Base-by-base conservation (phyloP, 805 yeast genomes). In the Candida anglica region DNA sequence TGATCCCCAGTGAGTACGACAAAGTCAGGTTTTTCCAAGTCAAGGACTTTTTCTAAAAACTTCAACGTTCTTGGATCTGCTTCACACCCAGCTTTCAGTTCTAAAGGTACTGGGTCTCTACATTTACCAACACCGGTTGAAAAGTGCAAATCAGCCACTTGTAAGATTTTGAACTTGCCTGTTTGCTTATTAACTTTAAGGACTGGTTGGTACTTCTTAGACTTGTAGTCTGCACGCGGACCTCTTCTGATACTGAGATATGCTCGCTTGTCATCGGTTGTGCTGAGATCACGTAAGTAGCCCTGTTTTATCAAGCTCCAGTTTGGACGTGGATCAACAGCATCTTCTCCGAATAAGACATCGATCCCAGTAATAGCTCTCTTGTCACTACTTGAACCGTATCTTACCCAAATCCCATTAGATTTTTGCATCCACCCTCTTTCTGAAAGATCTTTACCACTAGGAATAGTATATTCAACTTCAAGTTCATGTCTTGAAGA, bases 1-100 rank as follows among this genome's bases (percentile, higher is more conserved):
- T 87, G 96, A 60, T 91, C 98, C 5, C 98, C 98, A 0, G 96
- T 80, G 37, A 87, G 64, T 0, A 88, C 86, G 0, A 87, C 93
- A 18, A 89, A 56, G 51, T 93, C 89, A 0, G 98, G 98, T 21
- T 70, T 55, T 53, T 93, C 98, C 1, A 70, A 39, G 36, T 85
- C 89, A 29, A 91, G 59, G 0, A 85, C 83, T 15, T 54, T 54
- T 5, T 76, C 65, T 7, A 91, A 49, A 48, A 89, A 87, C 5
- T 54, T 47, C 19, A 73, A 38, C 0, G 98, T 86, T 30, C 81
- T 69, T 1, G 73, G 72, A 53, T 88, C 98, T 0, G 98, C 98
- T 39, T 71, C 59, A 52, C 98, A 93, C 9, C 58, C 63, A 5
- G 61, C 62, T 3, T 58, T 58, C 7, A 60, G 55, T 11, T 53